A percentile compares a stretch with the other conserved stretches of the same genome.
phyloP scores from a whole-genome alignment of 1,284 basidiomycete species.

The Cutaneotrichosporon dermatis region DNA sequence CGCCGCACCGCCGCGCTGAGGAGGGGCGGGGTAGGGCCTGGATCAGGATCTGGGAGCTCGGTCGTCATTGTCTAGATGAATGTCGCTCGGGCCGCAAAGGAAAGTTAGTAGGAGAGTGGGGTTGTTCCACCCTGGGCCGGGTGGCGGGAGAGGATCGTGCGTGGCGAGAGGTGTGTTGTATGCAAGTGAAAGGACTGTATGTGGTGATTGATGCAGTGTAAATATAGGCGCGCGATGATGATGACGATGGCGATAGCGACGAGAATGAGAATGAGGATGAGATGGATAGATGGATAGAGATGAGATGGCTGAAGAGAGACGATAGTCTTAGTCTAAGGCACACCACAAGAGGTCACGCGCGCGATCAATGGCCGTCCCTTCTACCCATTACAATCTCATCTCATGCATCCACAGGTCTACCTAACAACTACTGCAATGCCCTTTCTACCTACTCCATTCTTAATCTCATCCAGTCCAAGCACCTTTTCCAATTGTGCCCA shows the following conservation, averaged over 20 bases:
- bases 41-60: constrained; percentile 2
- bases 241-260: background rate
- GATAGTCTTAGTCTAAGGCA: background rate
- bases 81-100: no score
- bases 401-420: constrained; percentile 10
- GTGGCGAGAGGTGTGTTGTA: no score
- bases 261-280: background rate
- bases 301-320: background rate
- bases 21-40: background rate
- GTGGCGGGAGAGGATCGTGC: no score
- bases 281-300: background rate
- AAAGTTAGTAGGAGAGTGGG: no score
- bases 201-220: no score
- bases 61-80: background rate
- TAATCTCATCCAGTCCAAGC: constrained; percentile 51
- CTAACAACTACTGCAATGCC: constrained; percentile 37
- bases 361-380: background rate
- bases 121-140: no score
- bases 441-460: constrained; percentile 34
- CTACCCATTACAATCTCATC: background rate
- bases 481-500: constrained; percentile 78
- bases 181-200: no score
- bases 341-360: background rate
- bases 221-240: background rate
- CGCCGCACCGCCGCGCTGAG: background rate